phyloP scores from a whole-genome alignment of 352 stramenopile species.

The Phytophthora europaea region DNA sequence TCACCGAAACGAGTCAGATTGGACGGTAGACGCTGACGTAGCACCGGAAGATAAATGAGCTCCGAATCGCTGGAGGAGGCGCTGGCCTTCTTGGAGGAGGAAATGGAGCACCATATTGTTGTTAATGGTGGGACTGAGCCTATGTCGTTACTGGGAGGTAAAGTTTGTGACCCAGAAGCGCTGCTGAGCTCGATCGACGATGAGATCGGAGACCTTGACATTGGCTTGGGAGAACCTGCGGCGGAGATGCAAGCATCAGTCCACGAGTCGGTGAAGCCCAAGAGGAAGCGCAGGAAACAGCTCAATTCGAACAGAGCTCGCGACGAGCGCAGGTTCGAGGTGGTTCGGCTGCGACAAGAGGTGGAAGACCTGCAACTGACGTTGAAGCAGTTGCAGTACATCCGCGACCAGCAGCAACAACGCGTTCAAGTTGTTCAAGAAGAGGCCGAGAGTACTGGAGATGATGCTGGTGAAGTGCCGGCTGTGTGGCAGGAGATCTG shows the following conservation, averaged over 20 bases:
- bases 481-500: slow-evolving; percentile 44
- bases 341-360: slow-evolving; percentile 26
- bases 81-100: slow-evolving; percentile 20
- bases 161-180: slow-evolving; percentile 19
- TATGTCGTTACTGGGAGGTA: not conserved
- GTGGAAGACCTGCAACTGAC: slow-evolving; percentile 29
- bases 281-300: slow-evolving; percentile 24
- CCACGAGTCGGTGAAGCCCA: not conserved
- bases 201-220: slow-evolving; percentile 16
- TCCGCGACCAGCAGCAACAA: slow-evolving; percentile 8
- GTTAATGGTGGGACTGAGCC: not conserved
- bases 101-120: not conserved
- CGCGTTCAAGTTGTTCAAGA: not conserved
- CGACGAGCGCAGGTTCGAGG: slow-evolving; percentile 33
- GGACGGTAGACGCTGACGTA: not conserved
- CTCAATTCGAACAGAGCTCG: slow-evolving; percentile 41
- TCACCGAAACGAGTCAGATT: not conserved
- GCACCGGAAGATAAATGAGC: slow-evolving; percentile 4
- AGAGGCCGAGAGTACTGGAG: not conserved
- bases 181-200: slow-evolving; percentile 20
- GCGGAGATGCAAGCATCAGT: not conserved
- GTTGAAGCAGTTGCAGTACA: slow-evolving; percentile 24
- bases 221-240: not conserved
- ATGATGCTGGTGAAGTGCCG: slow-evolving; percentile 8
- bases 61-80: slow-evolving; percentile 25